Evolutionary conservation across 345 rosid genomes (phyloP), one percentile per base, ranked within the genome.

Genomic region (Lepidium africanum): DNA sequence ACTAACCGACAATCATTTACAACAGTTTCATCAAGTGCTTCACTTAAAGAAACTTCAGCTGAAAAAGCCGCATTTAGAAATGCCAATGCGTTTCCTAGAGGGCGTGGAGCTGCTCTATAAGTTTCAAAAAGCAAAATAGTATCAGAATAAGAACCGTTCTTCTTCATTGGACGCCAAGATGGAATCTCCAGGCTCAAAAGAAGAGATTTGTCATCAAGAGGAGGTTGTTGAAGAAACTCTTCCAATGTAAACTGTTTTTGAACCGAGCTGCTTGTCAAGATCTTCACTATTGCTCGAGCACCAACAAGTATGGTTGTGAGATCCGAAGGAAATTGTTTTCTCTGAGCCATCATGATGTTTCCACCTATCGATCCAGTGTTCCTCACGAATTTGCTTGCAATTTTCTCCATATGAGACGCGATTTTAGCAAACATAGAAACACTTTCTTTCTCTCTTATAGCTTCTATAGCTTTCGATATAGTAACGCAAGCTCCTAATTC

Each of bases 61-160:
- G 87, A 78, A 80, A 94, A 85, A 78, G 96, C 92, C n/a, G 97
- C 97, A 72, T 91, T 91, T 35, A 91, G 47, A 81, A 84, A 81
- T 6, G 98, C 65, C 62, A 93, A 78, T 17, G 96, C 96, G 72
- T 86, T 93, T 75, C 98, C 98, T 38, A 80, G 76, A 35, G 92
- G 95, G 47, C 96, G 81, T 3, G 89, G 91, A 25, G 97, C 88
- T 52, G 95, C 95, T 77, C 97, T 78, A 66, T 88, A 88, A 51
- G 98, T 88, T 78, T 93, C 92, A 78, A 85, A 90, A 30, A 87
- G 77, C 36, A 84, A 67, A 37, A 27, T 63, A 32, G 59, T 46
- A 57, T 73, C 65, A 49, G 60, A 58, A 17, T 49, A 23, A 60
- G 78, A 76, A 32, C 10, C 50, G 7, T 64, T 77, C 58, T 43